Percentiles rank a stretch among this genome's conserved stretches.
Evolutionary conservation across 2,329 filamentous ascomycete species (phyloP).

Genomic region (Kalmusia sp.): DNA sequence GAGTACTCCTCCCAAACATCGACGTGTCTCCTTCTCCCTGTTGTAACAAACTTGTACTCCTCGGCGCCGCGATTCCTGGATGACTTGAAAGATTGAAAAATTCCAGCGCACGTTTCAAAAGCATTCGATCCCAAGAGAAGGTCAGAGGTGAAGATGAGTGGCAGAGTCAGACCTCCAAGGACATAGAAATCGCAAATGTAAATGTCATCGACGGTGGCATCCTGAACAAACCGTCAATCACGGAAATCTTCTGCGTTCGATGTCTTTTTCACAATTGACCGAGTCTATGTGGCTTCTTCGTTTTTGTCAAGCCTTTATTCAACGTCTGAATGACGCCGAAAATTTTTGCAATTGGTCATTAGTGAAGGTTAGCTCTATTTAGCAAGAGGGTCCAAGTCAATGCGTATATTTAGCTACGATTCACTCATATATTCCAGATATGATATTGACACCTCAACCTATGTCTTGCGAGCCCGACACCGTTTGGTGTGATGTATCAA

Average conservation of each 20-base stretch:
- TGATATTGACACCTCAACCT: not conserved
- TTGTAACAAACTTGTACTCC: not conserved
- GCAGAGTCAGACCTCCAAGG: not conserved
- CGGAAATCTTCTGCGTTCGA: not conserved
- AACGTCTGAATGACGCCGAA: not conserved
- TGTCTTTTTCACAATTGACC: not conserved
- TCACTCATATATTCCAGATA: not conserved
- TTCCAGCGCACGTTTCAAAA: not conserved
- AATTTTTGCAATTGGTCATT: not conserved
- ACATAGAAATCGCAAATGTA: conserved; percentile 6
- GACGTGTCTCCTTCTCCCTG: not conserved
- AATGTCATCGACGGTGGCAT: not conserved
- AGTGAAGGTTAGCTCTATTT: not conserved
- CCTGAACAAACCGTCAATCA: not conserved
- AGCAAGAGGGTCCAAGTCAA: not conserved
- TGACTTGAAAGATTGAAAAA: not conserved
- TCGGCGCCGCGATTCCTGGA: conserved; percentile 46
- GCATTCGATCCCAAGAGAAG: conserved; percentile 2
- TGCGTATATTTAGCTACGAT: not conserved
- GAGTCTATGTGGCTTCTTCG: not conserved
- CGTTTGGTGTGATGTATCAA: not conserved
- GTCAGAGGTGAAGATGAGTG: conserved; percentile 3
- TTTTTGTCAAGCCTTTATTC: not conserved
- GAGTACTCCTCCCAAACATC: no score
- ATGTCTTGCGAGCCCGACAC: not conserved